Conservation (phyloP, 1,284 basidiomycete genomes). For the Irpex sp. region DNA sequence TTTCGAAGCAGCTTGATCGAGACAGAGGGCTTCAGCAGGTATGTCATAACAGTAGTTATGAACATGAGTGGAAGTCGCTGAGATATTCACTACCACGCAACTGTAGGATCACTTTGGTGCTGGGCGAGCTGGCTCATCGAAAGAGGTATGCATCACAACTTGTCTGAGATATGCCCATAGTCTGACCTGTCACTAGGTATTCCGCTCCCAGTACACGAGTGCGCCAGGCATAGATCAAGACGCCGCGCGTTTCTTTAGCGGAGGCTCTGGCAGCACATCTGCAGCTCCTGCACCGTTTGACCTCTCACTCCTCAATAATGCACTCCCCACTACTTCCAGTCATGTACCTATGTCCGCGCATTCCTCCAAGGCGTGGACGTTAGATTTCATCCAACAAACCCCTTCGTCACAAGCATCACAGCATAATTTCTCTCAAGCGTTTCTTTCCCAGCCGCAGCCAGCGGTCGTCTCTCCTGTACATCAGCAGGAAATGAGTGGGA, state of each 20-base stretch:
- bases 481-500: not conserved
- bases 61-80: not conserved
- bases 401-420: not conserved
- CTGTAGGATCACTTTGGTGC: slow-evolving; percentile 64
- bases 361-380: slow-evolving; percentile 43
- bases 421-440: not conserved
- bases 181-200: slow-evolving; percentile 37
- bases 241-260: slow-evolving; percentile 62
- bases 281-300: slow-evolving; percentile 46
- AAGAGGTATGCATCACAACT: slow-evolving; percentile 42
- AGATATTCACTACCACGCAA: not conserved
- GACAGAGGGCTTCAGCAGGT: slow-evolving; percentile 81
- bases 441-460: not conserved
- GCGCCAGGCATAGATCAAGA: slow-evolving; percentile 53
- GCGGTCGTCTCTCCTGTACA: not conserved
- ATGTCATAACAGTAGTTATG: not conserved
- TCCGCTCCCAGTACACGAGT: slow-evolving; percentile 50
- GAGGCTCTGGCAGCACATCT: slow-evolving; percentile 23
- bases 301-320: slow-evolving; percentile 50
- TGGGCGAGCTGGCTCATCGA: slow-evolving; percentile 52
- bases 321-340: slow-evolving; percentile 38
- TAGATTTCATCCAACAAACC: slow-evolving; percentile 52
- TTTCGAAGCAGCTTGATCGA: slow-evolving; percentile 73
- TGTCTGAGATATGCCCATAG: slow-evolving; percentile 5
- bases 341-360: slow-evolving; percentile 26